These are phyloP conservation scores for Amaranthus cruentus DNA, from an alignment of 148 eudicot species.

Conservation along the genomic window DNA sequence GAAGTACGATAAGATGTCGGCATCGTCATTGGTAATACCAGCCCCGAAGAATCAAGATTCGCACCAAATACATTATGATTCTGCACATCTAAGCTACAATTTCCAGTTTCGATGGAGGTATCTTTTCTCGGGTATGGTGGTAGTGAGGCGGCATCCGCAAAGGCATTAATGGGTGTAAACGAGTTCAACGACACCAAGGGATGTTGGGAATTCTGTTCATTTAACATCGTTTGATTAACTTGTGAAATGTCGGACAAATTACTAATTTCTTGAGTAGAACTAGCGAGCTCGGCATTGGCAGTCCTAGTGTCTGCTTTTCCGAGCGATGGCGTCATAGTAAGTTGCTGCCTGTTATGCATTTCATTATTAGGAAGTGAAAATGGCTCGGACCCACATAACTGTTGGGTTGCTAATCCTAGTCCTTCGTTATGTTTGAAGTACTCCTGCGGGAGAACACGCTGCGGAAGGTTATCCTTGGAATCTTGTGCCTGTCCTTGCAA, in stretches of 20 bases:
- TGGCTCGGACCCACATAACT: conserved; percentile 41
- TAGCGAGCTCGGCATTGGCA: conserved; percentile 35
- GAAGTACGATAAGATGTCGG: conserved; percentile 45
- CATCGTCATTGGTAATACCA: conserved; percentile 75
- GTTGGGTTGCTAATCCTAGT: conserved; percentile 32
- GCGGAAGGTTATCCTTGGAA: conserved; percentile 42
- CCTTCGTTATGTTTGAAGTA: conserved; percentile 44
- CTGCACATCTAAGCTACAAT: conserved; percentile 60
- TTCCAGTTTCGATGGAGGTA: conserved; percentile 51
- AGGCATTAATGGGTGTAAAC: conserved; percentile 40
- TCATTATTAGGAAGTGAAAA: conserved; percentile 45
- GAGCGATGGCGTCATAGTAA: conserved; percentile 46
- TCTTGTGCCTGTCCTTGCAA: conserved; percentile 64
- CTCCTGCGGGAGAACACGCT: conserved; percentile 37
- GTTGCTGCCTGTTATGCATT: conserved; percentile 54
- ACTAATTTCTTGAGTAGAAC: conserved; percentile 55
- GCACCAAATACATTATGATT: conserved; percentile 60
- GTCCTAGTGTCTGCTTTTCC: conserved; percentile 47
- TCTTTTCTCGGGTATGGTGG: conserved; percentile 75
- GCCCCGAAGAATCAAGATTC: conserved; percentile 72
- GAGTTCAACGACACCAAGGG: conserved; percentile 55
- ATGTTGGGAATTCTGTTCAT: conserved; percentile 55
- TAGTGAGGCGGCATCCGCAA: conserved; percentile 54
- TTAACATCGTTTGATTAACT: conserved; percentile 43
- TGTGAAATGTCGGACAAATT: conserved; percentile 56